Evolutionary conservation across 495 filamentous ascomycete species (phyloP), one percentile per base, ranked within the genome.

Genomic region (Podospora fimiseda): DNA sequence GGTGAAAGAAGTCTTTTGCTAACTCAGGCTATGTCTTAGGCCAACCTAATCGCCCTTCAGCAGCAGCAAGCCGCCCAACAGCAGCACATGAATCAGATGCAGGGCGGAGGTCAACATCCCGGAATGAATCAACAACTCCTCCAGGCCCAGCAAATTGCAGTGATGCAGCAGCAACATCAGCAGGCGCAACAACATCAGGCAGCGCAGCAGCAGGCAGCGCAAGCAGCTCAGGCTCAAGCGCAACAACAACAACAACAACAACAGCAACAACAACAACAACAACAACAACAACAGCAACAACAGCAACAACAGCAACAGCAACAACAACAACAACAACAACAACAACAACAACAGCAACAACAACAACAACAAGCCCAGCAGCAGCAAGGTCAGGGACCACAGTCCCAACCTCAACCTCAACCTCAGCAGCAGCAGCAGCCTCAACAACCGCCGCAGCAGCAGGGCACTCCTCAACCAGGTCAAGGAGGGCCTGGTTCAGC

Each of bases 281-380:
- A 44, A 19, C 42, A 44, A 13, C 42, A 44, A 44, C 18, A 19
- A 21, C 42, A 44, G 42, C 42, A 44, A 13, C 42, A 21, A 20
- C 42, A 16, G 19, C 42, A 22, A 9, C 18, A 9, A 21, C 42
- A 79, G 75, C 52, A 53, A 19, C 56, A 57, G 22, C 61, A 62
- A 15, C 56, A 57, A 23, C 60, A 60, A 38, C 68, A 66, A 52
- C 63, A 61, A 13, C 52, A 48, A 0, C 72, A 75, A 47, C 72
- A 76, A 4, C 53, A 61, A 14, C 51, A 55, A 11, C 56, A 59
- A 9, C 52, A 58, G 24, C 60, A 63, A 14, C 71, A 69, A 9
- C 77, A 80, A 45, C 79, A 81, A 23, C 77, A 81, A 43, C 78
- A 80, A 21, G 38, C 39, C 1, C 54, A 57, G 21, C 80, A 79